Evolutionary conservation across 345 rosid genomes (phyloP), one percentile per base, ranked within the genome.

Genomic region (Eutrema yunnanense): DNA sequence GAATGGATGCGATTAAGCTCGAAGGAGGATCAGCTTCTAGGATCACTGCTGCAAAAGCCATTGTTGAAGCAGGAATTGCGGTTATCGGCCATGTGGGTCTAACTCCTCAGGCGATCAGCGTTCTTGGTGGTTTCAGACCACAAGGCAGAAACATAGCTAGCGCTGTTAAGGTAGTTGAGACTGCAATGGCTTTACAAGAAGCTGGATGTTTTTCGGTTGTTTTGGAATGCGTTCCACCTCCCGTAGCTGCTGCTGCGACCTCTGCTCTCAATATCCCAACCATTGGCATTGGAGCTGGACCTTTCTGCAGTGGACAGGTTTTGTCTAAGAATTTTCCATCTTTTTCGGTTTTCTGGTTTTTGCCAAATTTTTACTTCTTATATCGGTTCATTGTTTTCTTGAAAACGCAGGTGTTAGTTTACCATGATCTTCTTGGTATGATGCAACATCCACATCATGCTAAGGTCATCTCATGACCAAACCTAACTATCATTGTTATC

Each of bases 381-480:
- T 38, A 8, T 38, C 42, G 9, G 42, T 2, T 59, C 51, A 27
- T 9, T 1, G 2, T n/a, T 36, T 72, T 56, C 57, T 47, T 55
- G 34, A 51, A 33, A 9, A 70, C 82, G 74, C 82, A 92, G 92
- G 96, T 82, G 26, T 81, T 90, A 11, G 92, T 90, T 70, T 90
- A 88, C 85, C 96, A 90, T 80, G 98, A 93, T 77, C 87, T 93
- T 40, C 71, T 93, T 43, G 98, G 97, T 69, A 90, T 90, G 96
- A 65, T 89, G 81, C 98, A 85, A 67, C 97, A 90, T 68, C 98
- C 98, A n/a, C 95, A 90, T 74, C 97, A 93, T 82, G 97, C 96
- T 54, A 93, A 93, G 94, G 98, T 90, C 42, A 70, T 30, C 32
- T 42, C 41, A n/a, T 37, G 3, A 30, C 29, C 33, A 8, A 36